Base-by-base conservation (phyloP, 805 yeast genomes). In the Ogataea zsoltii region DNA sequence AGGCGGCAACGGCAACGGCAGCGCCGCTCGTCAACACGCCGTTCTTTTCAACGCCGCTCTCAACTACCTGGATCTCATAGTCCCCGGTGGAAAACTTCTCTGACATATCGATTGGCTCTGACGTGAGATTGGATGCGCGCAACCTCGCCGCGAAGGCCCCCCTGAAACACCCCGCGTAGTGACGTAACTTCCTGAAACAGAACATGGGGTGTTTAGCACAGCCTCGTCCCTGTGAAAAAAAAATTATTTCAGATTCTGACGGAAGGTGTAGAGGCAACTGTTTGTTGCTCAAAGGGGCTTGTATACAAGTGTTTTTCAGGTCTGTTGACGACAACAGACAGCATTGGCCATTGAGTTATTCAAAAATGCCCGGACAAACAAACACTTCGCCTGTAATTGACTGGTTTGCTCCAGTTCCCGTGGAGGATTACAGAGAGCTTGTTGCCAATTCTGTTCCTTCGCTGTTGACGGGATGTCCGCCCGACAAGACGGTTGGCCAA, bases 371-470 rank as follows among this genome's bases (percentile, higher is more conserved):
- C 19, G 45, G 44, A 31, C 50, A 50, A 3, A 40, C 38, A n/a
- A n/a, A n/a, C 21, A 33, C 45, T 14, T 18, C 45, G 3, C n/a
- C n/a, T n/a, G n/a, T n/a, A n/a, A 35, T 39, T 11, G 38, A 38
- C 12, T 67, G 70, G 71, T 62, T 58, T 40, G 59, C 55, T 4
- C 57, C 64, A 0, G 31, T 65, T 1, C 65, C 69, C 9, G 16
- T 66, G 6, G 54, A 54, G 2, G 45, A 44, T 2, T 66, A 66
- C 45, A 38, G 38, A 9, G 36, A 46, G 12, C 29, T 51, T 23
- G 64, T 60, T 10, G 38, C 49, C 11, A 45, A 52, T 1, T 37
- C 55, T 2, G 41, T 43, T 9, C 67, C 69, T 0, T 48, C 48
- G 1, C 53, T 48, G 7, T 42, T 55, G 4, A 41, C 42, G 0